Evolutionary conservation across 2,329 filamentous ascomycete species (phyloP).

Genomic region (Alternaria gaisen): DNA sequence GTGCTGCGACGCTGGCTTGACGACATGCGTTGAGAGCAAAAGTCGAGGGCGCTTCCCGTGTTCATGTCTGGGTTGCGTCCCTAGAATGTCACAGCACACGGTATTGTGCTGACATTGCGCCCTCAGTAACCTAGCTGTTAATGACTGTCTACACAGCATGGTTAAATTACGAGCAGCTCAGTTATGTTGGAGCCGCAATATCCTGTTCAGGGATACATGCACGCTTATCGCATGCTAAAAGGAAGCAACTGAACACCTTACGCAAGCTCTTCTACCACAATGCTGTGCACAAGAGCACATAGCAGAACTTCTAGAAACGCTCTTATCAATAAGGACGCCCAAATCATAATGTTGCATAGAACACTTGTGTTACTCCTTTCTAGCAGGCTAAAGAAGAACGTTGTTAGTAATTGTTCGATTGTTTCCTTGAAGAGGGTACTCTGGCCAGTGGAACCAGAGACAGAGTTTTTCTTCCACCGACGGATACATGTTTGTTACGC

Average conservation of each 20-base stretch:
- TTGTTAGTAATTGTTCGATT: background rate
- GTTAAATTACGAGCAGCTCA: background rate
- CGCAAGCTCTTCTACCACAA: background rate
- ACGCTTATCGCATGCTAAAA: background rate
- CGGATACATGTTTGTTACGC: background rate
- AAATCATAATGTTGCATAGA: background rate
- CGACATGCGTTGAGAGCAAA: background rate
- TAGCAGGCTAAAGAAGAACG: background rate
- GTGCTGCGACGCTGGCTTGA: background rate
- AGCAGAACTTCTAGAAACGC: background rate
- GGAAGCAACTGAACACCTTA: background rate
- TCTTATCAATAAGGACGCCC: background rate
- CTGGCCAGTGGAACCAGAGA: background rate
- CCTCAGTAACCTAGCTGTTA: background rate
- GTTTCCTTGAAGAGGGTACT: background rate
- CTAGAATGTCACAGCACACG: background rate
- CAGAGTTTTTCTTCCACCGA: background rate
- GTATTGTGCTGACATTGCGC: background rate
- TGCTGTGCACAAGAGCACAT: background rate
- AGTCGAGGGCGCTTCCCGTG: background rate
- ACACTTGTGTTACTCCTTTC: background rate
- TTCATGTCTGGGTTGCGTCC: background rate
- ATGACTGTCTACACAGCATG: background rate
- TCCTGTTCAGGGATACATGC: background rate
- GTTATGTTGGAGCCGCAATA: background rate